Base-by-base conservation (phyloP, 179 eudicot genomes). In the Corrigiola litoralis region DNA sequence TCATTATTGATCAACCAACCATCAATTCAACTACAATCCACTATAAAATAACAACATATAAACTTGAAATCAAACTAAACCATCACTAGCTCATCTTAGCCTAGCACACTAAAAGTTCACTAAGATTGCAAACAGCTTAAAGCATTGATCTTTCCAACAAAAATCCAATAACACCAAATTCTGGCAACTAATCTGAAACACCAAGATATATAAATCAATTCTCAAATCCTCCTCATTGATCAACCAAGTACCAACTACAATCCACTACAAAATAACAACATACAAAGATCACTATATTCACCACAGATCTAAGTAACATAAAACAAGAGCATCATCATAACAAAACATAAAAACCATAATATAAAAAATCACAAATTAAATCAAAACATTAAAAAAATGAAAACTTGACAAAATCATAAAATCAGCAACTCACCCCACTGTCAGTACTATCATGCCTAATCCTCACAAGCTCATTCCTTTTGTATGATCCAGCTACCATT, bases 401-500 rank as follows among this genome's bases (percentile, higher is more conserved):
- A 51, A 74, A 59, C n/a, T 49, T 58, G n/a, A 29, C 21, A 4
- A 6, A 57, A 55, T 33, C 45, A 46, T n/a, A n/a, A n/a, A n/a
- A n/a, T n/a, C n/a, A n/a, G n/a, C n/a, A 23, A 67, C 84, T 54
- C 67, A 87, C 96, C 88, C 84, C 86, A 69, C 89, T 79, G 51
- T 92, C 98, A 52, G 94, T 85, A 58, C 81, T 80, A 71, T 92
- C 98, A 76, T 92, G 90, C 5, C 96, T 90, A 82, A 90, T 92
- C 60, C 95, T 84, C 52, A 90, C 98, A 59, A 92, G 76, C 70
- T 92, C 92, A 54, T 92, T 92, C 67, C 95, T 79, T 36, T 84
- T 80, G 77, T 92, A 82, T 9, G 97, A 92, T 87, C 98, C 98
- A 76, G 98, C 98, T 37, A 92, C 97, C 90, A 92, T 75, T 38